A percentile compares a stretch with the other conserved stretches of the same genome.
Evolutionary conservation across 352 stramenopile species (phyloP).

Genomic region (Globisporangium polare): DNA sequence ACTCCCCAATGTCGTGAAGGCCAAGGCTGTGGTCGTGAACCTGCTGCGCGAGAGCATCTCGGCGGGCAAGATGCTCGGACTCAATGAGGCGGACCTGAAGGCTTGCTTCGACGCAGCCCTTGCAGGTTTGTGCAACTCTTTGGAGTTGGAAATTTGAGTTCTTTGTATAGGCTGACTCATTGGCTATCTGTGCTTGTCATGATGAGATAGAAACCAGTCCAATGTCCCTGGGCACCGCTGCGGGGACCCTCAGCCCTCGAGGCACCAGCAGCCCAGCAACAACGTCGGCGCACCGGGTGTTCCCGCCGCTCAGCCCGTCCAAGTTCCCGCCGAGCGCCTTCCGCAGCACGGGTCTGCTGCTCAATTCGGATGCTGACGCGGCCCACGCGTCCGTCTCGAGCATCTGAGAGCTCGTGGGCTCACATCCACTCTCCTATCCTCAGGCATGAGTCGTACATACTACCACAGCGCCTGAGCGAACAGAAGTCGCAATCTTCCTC

Average conservation of each 20-base stretch:
- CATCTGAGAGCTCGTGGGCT: too few relatives aligned
- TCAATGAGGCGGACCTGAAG: constrained; percentile 25
- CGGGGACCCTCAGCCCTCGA: not conserved
- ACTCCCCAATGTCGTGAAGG: constrained; percentile 9
- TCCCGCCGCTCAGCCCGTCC: constrained; percentile 26
- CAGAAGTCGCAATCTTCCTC: not conserved
- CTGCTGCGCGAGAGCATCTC: constrained; percentile 31
- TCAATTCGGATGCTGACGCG: not conserved
- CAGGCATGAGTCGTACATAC: too few relatives aligned
- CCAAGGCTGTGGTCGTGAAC: constrained; percentile 25
- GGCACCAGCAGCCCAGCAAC: constrained; percentile 1
- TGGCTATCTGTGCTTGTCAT: not conserved
- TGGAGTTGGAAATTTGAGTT: too few relatives aligned
- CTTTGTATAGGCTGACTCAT: not conserved
- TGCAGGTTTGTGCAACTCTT: constrained; percentile 6
- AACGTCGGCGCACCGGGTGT: constrained; percentile 10
- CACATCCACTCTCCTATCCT: too few relatives aligned
- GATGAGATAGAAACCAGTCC: not conserved
- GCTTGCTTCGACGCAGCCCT: constrained; percentile 26
- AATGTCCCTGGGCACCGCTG: not conserved
- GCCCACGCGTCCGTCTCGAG: constrained; percentile 13
- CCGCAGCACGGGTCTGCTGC: constrained; percentile 15
- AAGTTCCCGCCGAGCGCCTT: constrained; percentile 36
- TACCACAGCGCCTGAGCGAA: not conserved
- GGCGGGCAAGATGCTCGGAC: constrained; percentile 29